Percentiles rank a stretch among this genome's conserved stretches.
These are phyloP conservation scores for Solanum sejunctum DNA, from an alignment of 257 asterid genomes.

Conservation along the genomic window DNA sequence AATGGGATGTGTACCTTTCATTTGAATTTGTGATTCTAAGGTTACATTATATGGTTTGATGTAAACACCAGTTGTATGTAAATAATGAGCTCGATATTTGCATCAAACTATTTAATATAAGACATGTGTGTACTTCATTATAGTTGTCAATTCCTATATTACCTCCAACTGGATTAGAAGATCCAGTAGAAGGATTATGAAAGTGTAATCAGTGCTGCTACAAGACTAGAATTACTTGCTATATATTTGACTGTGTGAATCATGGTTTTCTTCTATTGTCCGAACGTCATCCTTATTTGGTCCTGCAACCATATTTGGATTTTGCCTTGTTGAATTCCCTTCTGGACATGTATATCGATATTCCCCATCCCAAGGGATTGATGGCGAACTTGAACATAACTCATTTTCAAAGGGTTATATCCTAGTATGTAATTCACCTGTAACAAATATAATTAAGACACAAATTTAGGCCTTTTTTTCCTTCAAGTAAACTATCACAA, in stretches of 20 bases:
- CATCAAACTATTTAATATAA: neutral
- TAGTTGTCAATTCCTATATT: conserved; percentile 29
- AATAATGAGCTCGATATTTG: neutral
- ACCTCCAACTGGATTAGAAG: conserved; percentile 2
- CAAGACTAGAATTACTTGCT: conserved; percentile 47
- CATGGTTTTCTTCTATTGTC: conserved; percentile 25
- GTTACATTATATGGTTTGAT: neutral
- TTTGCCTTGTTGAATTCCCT: neutral
- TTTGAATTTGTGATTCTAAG: neutral
- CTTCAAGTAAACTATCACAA: neutral
- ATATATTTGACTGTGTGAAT: no score
- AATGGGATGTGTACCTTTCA: neutral
- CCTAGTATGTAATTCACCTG: conserved; percentile 53
- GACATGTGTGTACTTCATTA: neutral
- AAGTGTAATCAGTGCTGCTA: conserved; percentile 44
- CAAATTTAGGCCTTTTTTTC: neutral
- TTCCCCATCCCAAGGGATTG: conserved; percentile 36
- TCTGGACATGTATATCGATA: conserved; percentile 16
- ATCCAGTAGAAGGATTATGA: conserved; percentile 16
- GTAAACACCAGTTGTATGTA: neutral
- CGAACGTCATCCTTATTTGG: conserved; percentile 26
- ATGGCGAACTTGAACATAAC: conserved; percentile 43
- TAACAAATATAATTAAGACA: neutral
- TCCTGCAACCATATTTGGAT: conserved; percentile 52
- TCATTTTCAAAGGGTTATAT: conserved; percentile 37